phyloP scores from a whole-genome alignment of 495 filamentous ascomycete genomes.

The Penicillium bovifimosum region DNA sequence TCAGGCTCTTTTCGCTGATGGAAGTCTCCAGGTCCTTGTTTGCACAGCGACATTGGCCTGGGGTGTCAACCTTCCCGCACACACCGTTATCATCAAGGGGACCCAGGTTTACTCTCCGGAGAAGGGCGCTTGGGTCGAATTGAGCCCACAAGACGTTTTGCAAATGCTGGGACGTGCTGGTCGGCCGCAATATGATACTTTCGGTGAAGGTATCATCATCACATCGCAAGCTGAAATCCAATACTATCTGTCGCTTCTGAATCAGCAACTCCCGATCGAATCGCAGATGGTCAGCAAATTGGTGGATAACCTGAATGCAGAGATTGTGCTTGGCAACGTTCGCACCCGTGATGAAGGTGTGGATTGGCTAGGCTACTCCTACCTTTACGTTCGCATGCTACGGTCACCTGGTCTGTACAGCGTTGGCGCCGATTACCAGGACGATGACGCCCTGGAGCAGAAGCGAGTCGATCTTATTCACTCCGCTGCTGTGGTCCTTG shows the following conservation, averaged over 20 bases:
- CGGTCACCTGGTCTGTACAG: constrained; percentile 93
- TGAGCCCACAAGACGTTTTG: constrained; percentile 95
- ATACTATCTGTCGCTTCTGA: constrained; percentile 93
- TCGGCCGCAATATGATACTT: constrained; percentile 94
- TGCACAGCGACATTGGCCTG: constrained; percentile 96
- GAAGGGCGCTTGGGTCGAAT: constrained; percentile 96
- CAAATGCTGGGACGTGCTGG: constrained; percentile 99
- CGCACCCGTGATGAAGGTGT: constrained; percentile 89
- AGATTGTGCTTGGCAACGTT: constrained; percentile 94
- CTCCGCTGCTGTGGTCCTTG: constrained; percentile 82
- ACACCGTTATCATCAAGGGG: constrained; percentile 96
- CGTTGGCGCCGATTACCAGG: constrained; percentile 90
- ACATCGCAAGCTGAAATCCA: constrained; percentile 91
- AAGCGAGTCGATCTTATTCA: constrained; percentile 95
- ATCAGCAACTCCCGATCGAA: constrained; percentile 96
- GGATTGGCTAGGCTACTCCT: constrained; percentile 98
- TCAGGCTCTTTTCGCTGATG: constrained; percentile 88
- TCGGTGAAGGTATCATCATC: constrained; percentile 97
- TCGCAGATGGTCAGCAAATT: constrained; percentile 91
- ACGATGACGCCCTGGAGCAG: constrained; percentile 87
- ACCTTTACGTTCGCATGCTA: constrained; percentile 96
- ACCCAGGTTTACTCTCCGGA: constrained; percentile 98
- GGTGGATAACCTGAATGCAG: constrained; percentile 95
- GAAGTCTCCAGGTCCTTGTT: constrained; percentile 88
- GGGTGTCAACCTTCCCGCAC: constrained; percentile 98